Evolutionary conservation across 805 yeast genomes (phyloP), one percentile per base, ranked within the genome.

Genomic region (Zygoascus bituminiphila): DNA sequence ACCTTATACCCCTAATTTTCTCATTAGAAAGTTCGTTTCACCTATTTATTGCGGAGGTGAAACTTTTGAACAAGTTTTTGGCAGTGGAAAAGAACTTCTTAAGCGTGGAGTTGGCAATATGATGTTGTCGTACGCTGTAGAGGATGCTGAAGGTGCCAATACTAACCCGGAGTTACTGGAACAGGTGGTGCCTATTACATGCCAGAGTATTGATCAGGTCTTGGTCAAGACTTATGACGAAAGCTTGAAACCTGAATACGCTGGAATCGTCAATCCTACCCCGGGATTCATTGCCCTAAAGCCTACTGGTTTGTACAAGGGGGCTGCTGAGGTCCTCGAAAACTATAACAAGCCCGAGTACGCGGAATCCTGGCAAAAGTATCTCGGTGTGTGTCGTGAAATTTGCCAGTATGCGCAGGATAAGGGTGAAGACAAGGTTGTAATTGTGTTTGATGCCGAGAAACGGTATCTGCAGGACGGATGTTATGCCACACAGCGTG

Each of bases 91-190:
- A 48, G 71, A 78, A 50, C 73, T 89, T 55, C 72, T 78, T 47
- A 64, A 74, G 45, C 74, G 95, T 52, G 95, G 95, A 8, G 84
- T 88, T 60, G 79, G 85, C 56, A 91, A 89, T 71, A 87, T 89
- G 95, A 88, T 89, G 95, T 71, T 89, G n/a, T 83, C 94, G 1
- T 78, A 88, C 63, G 87, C 96, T 14, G 88, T 89, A 46, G 98
- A 89, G 67, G 95, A 93, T 48, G 82, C 96, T 47, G 86, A 33
- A 17, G 55, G 56, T 7, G 46, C 50, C 20, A 52, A 52, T 19
- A 76, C 50, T 75, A 77, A 61, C 71, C 77, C 64, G 59, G 74
- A 45, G n/a, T 50, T 58, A 26, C 46, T 59, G 23, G 62, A 57
- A 31, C 47, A 55, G 17, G 62, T 61, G 25, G 59, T 65, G 7